Conservation (phyloP, 768 basidiomycete genomes). For the Punctularia strigosozonata region DNA sequence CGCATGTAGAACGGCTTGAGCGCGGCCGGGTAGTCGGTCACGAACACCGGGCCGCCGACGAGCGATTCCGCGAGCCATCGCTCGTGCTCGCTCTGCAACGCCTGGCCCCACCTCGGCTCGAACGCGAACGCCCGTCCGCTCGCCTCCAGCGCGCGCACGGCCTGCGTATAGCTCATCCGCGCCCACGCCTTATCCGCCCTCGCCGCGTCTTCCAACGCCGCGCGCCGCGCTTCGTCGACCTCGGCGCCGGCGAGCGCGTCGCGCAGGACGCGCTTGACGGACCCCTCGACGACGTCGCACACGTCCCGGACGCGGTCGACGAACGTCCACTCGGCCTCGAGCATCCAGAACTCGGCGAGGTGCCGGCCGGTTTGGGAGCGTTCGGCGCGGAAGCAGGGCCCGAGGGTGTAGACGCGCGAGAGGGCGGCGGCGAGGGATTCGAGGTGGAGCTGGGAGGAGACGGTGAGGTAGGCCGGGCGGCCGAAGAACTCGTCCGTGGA, state of each 20-base stretch:
- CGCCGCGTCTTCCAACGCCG: slow-evolving; percentile 25
- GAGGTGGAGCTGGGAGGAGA: slow-evolving; percentile 92
- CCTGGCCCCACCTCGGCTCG: slow-evolving; percentile 52
- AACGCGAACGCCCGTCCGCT: slow-evolving; percentile 37
- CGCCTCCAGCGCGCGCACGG: slow-evolving; percentile 41
- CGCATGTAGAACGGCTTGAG: slow-evolving; percentile 99
- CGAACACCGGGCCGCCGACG: slow-evolving; percentile 71
- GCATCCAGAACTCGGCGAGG: slow-evolving; percentile 98
- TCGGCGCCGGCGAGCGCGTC: slow-evolving; percentile 20
- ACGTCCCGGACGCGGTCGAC: slow-evolving; percentile 33
- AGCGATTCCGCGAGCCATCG: slow-evolving; percentile 71
- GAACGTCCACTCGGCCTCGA: slow-evolving; percentile 88
- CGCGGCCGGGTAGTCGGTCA: slow-evolving; percentile 74
- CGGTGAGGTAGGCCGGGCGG: slow-evolving; percentile 74
- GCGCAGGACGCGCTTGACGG: slow-evolving; percentile 29
- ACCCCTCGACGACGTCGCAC: slow-evolving; percentile 45
- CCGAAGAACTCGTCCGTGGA: slow-evolving; percentile 66
- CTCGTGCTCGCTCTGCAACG: slow-evolving; percentile 86
- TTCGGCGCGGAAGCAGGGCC: slow-evolving; percentile 93
- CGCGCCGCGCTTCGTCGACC: slow-evolving; percentile 21
- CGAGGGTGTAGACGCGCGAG: slow-evolving; percentile 81
- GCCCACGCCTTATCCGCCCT: slow-evolving; percentile 36
- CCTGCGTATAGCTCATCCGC: slow-evolving; percentile 71
- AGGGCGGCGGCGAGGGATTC: slow-evolving; percentile 75
- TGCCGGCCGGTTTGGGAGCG: slow-evolving; percentile 82